phyloP scores from a whole-genome alignment of 108 stramenopile genomes.

The Cyclotella sp. region DNA sequence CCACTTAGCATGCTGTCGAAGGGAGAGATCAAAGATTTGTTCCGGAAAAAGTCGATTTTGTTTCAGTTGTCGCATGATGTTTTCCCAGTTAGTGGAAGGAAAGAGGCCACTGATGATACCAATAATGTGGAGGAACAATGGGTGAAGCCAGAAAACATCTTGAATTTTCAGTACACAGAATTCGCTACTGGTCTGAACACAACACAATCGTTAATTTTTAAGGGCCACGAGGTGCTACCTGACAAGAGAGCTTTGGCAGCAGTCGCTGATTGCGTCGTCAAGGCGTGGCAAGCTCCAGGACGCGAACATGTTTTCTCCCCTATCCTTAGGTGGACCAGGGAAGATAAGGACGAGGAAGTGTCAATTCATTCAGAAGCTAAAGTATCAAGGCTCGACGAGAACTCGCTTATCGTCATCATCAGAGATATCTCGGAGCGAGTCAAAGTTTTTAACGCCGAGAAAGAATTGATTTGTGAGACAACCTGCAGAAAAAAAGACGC shows the following conservation, averaged over 20 bases:
- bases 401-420: constrained; percentile 52
- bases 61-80: constrained; percentile 14
- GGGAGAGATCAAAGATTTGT: constrained; percentile 28
- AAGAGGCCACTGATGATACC: not conserved
- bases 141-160: constrained; percentile 16
- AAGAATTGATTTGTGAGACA: constrained; percentile 46
- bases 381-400: constrained; percentile 42
- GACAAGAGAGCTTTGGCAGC: constrained; percentile 28
- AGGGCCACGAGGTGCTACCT: not conserved
- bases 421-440: constrained; percentile 58
- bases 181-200: constrained; percentile 14
- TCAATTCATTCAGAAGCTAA: constrained; percentile 48
- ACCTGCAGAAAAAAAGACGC: constrained; percentile 57
- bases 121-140: too few species aligned
- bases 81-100: not conserved
- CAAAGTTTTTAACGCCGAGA: constrained; percentile 55
- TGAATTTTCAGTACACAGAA: constrained; percentile 24
- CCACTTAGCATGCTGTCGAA: constrained; percentile 11
- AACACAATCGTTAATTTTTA: constrained; percentile 3
- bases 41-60: constrained; percentile 28
- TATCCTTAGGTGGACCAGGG: constrained; percentile 16
- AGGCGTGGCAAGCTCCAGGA: constrained; percentile 26
- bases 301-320: constrained; percentile 34
- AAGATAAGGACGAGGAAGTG: constrained; percentile 3
- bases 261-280: constrained; percentile 41